phyloP scores from a whole-genome alignment of 371 early-diverging fungal species.

The Caulochytrium protostelioides region DNA sequence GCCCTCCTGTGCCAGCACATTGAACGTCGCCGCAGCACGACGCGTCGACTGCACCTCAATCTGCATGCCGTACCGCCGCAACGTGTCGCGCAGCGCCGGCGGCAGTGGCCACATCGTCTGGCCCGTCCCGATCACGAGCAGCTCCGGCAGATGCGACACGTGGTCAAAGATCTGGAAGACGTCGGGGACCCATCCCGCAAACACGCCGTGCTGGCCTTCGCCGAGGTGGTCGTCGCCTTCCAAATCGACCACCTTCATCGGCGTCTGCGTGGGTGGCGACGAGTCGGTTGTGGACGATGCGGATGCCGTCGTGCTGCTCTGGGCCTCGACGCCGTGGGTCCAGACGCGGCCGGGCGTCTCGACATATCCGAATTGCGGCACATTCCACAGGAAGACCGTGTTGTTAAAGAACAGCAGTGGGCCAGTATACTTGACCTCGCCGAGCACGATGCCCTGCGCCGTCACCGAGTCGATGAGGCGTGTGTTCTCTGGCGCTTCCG shows the following conservation, averaged over 20 bases:
- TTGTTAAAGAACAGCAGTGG: too few species aligned
- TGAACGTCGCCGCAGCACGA: slow-evolving; percentile 23
- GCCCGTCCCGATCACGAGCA: slow-evolving; percentile 26
- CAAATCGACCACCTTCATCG: not conserved
- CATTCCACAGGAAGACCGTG: slow-evolving; percentile 20
- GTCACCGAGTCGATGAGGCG: too few species aligned
- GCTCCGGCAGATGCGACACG: slow-evolving; percentile 7
- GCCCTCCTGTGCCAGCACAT: slow-evolving; percentile 22
- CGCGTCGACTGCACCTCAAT: slow-evolving; percentile 16
- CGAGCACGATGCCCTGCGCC: too few species aligned
- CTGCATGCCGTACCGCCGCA: slow-evolving; percentile 19
- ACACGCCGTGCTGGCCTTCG: slow-evolving; percentile 1
- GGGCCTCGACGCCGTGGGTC: too few species aligned
- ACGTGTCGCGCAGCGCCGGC: slow-evolving; percentile 8
- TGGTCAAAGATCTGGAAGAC: slow-evolving; percentile 14
- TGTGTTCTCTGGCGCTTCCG: too few species aligned
- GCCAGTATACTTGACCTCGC: too few species aligned
- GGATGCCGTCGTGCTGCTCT: too few species aligned
- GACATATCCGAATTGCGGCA: slow-evolving; percentile 15
- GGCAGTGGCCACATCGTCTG: slow-evolving; percentile 12
- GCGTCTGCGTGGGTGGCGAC: too few species aligned
- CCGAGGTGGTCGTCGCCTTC: slow-evolving; percentile 1
- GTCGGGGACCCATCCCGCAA: slow-evolving; percentile 15
- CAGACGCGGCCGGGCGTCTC: too few species aligned
- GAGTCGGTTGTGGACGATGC: too few species aligned